phyloP scores from a whole-genome alignment of 2,329 filamentous ascomycete genomes.

The Arthroderma uncinatum region DNA sequence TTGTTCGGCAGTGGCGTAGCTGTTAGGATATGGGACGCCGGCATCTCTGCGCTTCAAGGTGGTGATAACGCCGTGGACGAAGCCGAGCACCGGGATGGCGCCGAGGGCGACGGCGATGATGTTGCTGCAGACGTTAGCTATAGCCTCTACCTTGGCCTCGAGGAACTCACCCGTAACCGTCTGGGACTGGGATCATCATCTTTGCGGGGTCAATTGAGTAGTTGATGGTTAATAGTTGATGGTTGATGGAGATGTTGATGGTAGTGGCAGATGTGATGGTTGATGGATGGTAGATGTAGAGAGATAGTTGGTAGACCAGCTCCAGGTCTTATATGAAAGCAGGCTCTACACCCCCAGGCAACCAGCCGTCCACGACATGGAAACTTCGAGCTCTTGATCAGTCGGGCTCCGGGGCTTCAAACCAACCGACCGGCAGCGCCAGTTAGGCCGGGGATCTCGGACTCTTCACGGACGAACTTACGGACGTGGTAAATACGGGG shows the following conservation, averaged over 20 bases:
- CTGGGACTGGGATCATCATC: conserved; percentile 24
- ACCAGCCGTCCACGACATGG: too few species aligned
- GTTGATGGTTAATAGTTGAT: background rate
- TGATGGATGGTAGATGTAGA: too few species aligned
- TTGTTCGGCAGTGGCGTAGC: conserved; percentile 47
- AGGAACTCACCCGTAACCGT: conserved; percentile 38
- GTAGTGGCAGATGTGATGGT: too few species aligned
- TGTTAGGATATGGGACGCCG: conserved; percentile 47
- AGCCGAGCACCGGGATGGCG: conserved; percentile 43
- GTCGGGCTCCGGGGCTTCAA: too few species aligned
- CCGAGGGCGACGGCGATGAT: conserved; percentile 45
- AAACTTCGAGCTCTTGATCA: too few species aligned
- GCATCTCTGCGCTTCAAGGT: conserved; percentile 40
- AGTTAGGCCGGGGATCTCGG: too few species aligned
- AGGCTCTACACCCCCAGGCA: too few species aligned
- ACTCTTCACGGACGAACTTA: too few species aligned
- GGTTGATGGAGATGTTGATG: background rate
- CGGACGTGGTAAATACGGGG: too few species aligned
- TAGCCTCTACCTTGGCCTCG: background rate
- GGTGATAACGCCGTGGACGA: conserved; percentile 42
- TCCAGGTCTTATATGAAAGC: too few species aligned
- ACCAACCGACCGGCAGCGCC: too few species aligned
- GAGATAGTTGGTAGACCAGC: too few species aligned
- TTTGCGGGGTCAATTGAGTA: background rate
- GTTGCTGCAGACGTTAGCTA: conserved; percentile 33